Conservation (phyloP, 768 basidiomycete species). For the Lentinula sp. region DNA sequence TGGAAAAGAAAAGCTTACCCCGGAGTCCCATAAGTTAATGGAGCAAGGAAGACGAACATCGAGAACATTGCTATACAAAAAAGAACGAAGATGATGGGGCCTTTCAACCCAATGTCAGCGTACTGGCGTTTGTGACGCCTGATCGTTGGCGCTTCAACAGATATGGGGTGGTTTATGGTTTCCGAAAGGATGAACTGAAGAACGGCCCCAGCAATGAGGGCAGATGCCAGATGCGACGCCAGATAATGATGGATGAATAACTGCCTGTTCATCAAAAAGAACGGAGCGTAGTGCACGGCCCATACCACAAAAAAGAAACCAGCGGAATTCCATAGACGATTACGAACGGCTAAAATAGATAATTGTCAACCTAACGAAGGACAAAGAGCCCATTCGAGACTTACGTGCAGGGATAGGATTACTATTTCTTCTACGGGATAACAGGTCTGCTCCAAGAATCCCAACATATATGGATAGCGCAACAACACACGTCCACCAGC, state of each 20-base stretch:
- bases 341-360: slow-evolving; percentile 66
- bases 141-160: slow-evolving; percentile 64
- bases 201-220: slow-evolving; percentile 87
- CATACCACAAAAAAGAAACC: slow-evolving; percentile 95
- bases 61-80: slow-evolving; percentile 57
- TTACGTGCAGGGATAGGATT: slow-evolving; percentile 84
- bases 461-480: slow-evolving; percentile 86
- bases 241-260: slow-evolving; percentile 98
- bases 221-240: slow-evolving; percentile 90
- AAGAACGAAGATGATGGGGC: slow-evolving; percentile 53
- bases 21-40: slow-evolving; percentile 94
- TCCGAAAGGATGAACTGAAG: slow-evolving; percentile 88
- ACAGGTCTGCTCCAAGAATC: slow-evolving; percentile 81
- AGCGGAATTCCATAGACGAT: slow-evolving; percentile 90
- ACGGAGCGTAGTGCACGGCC: slow-evolving; percentile 94
- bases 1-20: slow-evolving; percentile 52
- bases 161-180: slow-evolving; percentile 87
- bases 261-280: slow-evolving; percentile 97
- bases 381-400: slow-evolving; percentile 23
- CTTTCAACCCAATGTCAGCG: slow-evolving; percentile 75
- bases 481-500: slow-evolving; percentile 92
- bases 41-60: slow-evolving; percentile 72
- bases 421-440: slow-evolving; percentile 80
- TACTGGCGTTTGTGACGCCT: slow-evolving; percentile 48
- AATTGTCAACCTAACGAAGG: slow-evolving; percentile 2